Evolutionary conservation across 1,284 basidiomycete species (phyloP).

Genomic region (Leccinum subrobustum): DNA sequence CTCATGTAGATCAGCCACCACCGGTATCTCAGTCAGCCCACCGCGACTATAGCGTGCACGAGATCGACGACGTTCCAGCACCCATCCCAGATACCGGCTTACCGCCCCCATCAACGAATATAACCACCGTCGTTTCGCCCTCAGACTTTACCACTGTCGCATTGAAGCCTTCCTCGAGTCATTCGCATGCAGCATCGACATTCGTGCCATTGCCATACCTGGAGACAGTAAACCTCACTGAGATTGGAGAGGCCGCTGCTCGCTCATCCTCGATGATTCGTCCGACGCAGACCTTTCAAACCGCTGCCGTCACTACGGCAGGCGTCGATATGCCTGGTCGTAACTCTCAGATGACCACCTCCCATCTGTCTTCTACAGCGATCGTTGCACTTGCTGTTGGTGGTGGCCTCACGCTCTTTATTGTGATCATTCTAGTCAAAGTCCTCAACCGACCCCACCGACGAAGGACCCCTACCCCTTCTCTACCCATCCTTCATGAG

Average conservation of each 20-base stretch:
- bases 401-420: constrained; percentile 52
- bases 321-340: constrained; percentile 1
- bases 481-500: constrained; percentile 66
- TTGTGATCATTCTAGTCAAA: constrained; percentile 50
- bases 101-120: constrained; percentile 19
- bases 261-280: constrained; percentile 12
- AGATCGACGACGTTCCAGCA: constrained; percentile 49
- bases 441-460: constrained; percentile 48
- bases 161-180: constrained; percentile 9
- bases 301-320: constrained; percentile 7
- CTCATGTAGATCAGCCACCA: constrained; percentile 10
- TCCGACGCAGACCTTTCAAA: constrained; percentile 8
- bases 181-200: constrained; percentile 11
- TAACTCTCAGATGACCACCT: constrained; percentile 5
- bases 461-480: constrained; percentile 56
- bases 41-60: constrained; percentile 31
- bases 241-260: constrained; percentile 17
- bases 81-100: constrained; percentile 52
- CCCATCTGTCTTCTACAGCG: constrained; percentile 36
- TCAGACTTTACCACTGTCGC: background rate
- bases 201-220: constrained; percentile 33
- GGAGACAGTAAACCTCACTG: constrained; percentile 29
- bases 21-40: constrained; percentile 14
- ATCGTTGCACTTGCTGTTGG: constrained; percentile 62
- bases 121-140: constrained; percentile 6